Conservation (phyloP, 495 filamentous ascomycete species). For the Xylaria venustula region DNA sequence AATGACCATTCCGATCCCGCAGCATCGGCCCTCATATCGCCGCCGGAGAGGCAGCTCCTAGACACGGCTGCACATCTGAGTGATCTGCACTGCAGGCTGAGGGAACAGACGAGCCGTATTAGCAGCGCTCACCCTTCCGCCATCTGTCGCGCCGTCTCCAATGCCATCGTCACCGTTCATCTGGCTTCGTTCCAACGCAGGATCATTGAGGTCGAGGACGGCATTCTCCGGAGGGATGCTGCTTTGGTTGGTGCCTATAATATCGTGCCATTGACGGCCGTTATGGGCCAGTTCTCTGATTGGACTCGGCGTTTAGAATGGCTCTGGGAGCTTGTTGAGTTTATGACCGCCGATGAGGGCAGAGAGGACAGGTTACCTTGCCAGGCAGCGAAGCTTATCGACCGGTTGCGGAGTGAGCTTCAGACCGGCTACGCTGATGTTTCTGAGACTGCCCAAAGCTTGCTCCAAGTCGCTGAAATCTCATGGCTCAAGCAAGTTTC, state of each 20-base stretch:
- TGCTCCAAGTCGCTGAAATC: constrained; percentile 76
- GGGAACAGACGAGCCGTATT: constrained; percentile 60
- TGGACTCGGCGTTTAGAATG: constrained; percentile 86
- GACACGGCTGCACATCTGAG: constrained; percentile 71
- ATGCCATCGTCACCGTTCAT: constrained; percentile 68
- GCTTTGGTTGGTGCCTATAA: constrained; percentile 82
- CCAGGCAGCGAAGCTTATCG: constrained; percentile 62
- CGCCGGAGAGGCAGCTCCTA: constrained; percentile 80
- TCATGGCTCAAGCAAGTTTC: constrained; percentile 89
- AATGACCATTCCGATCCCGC: constrained; percentile 38
- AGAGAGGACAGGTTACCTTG: constrained; percentile 38
- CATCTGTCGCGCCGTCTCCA: constrained; percentile 86
- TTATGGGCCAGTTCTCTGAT: constrained; percentile 77
- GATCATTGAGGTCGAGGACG: constrained; percentile 78
- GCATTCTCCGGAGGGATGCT: constrained; percentile 67
- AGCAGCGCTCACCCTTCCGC: constrained; percentile 68
- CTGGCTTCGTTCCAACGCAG: constrained; percentile 77
- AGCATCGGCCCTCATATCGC: constrained; percentile 54
- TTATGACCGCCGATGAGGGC: constrained; percentile 48
- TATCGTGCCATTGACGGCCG: constrained; percentile 83
- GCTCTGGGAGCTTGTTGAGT: constrained; percentile 70
- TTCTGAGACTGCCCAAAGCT: constrained; percentile 65
- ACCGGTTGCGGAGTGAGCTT: constrained; percentile 67
- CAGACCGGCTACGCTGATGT: constrained; percentile 90
- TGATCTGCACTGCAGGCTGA: constrained; percentile 69